Conservation (phyloP, 352 stramenopile species). For the Pythium rhizo-oryzae region DNA sequence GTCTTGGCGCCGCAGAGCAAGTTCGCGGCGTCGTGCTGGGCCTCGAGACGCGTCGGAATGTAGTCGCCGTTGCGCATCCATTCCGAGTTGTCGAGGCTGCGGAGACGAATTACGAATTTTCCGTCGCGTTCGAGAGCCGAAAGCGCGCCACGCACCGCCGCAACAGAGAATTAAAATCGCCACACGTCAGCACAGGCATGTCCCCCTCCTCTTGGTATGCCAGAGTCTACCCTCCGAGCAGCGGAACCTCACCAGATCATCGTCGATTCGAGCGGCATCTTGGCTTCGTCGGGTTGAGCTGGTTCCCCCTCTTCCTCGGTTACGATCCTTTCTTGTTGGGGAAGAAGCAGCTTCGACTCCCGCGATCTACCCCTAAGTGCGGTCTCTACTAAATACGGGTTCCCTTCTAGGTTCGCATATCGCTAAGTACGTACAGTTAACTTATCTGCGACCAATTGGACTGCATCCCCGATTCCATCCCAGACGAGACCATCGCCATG, state of each 20-base stretch:
- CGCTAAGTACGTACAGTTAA: slow-evolving; percentile 20
- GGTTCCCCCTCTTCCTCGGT: slow-evolving; percentile 3
- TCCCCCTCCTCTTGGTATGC: not conserved
- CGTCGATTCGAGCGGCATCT: slow-evolving; percentile 88
- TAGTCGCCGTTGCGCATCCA: slow-evolving; percentile 99
- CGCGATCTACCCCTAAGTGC: slow-evolving; percentile 30
- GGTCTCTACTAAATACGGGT: slow-evolving; percentile 20
- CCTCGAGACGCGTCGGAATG: slow-evolving; percentile 97
- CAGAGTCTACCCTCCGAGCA: not conserved
- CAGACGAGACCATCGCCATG: slow-evolving; percentile 9
- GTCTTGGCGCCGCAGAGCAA: slow-evolving; percentile 97
- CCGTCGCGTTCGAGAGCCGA: slow-evolving; percentile 12
- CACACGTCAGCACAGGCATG: slow-evolving; percentile 14
- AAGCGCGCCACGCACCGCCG: not conserved
- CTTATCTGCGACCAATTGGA: not conserved
- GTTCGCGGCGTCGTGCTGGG: slow-evolving; percentile 98
- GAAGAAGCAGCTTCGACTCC: slow-evolving; percentile 31
- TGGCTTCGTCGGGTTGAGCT: slow-evolving; percentile 18
- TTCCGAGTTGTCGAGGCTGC: slow-evolving; percentile 96
- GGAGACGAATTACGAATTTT: not conserved
- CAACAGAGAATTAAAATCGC: slow-evolving; percentile 6
- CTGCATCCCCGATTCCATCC: not conserved
- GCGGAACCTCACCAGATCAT: slow-evolving; percentile 76
- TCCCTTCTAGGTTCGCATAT: slow-evolving; percentile 9
- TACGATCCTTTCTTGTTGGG: slow-evolving; percentile 19